Conservation (phyloP, 2,329 filamentous ascomycete genomes). For the Alternaria sp. region DNA sequence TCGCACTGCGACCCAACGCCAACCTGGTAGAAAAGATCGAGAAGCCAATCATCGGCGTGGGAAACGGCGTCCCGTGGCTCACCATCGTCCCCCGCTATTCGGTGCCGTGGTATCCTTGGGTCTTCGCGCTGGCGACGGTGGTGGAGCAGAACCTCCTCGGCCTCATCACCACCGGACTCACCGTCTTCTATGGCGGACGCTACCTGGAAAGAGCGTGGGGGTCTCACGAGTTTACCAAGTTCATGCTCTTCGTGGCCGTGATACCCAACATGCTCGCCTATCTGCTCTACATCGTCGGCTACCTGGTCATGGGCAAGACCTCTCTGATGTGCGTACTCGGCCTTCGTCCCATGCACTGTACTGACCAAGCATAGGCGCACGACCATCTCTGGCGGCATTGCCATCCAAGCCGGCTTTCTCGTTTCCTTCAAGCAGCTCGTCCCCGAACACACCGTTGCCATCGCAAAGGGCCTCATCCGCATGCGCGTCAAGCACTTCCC, state of each 20-base stretch:
- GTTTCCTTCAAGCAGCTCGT: conserved; percentile 98
- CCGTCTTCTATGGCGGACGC: conserved; percentile 88
- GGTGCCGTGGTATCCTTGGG: conserved; percentile 85
- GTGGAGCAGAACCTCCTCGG: conserved; percentile 95
- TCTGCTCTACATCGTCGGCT: conserved; percentile 74
- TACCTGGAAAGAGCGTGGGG: conserved; percentile 98
- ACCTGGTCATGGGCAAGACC: conserved; percentile 70
- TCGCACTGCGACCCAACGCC: conserved; percentile 66
- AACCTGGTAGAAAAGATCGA: conserved; percentile 55
- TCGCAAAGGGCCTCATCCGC: conserved; percentile 87
- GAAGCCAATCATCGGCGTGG: conserved; percentile 52
- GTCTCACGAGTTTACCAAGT: conserved; percentile 88
- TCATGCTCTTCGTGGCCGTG: conserved; percentile 76
- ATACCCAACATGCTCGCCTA: conserved; percentile 82
- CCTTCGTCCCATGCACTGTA: neutral
- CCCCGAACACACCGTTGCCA: conserved; percentile 93
- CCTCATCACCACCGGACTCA: conserved; percentile 74
- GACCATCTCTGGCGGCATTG: conserved; percentile 85
- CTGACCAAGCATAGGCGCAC: conserved; percentile 63
- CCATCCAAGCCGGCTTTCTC: conserved; percentile 90
- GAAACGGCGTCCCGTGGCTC: conserved; percentile 81
- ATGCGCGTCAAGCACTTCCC: conserved; percentile 85
- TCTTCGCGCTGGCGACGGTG: conserved; percentile 81
- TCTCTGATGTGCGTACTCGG: conserved; percentile 68
- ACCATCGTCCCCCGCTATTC: conserved; percentile 84